Conservation (phyloP, 176 grass and related monocot species). For the Carex myosuroides region DNA sequence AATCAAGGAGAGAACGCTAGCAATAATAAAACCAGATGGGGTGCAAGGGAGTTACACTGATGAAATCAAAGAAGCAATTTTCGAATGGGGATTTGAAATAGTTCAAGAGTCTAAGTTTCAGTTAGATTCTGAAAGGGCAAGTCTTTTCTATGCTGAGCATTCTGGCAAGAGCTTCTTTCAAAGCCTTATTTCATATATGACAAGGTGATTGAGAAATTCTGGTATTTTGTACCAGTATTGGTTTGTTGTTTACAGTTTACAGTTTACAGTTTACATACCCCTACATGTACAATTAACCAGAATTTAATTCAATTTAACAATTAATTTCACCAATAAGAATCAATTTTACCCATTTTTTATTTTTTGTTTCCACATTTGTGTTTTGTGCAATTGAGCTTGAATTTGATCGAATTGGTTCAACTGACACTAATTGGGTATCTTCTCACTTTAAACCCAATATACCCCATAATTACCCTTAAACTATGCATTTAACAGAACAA, state of each 20-base stretch:
- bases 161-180: constrained; percentile 67
- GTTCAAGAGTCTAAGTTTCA: constrained; percentile 33
- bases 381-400: neutral
- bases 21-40: constrained; percentile 87
- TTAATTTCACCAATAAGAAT: neutral
- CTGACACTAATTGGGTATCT: neutral
- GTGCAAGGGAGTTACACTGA: constrained; percentile 46
- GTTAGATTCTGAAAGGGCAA: constrained; percentile 46
- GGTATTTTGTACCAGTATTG: neutral
- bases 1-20: constrained; percentile 55
- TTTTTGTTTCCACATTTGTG: no score
- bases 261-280: neutral
- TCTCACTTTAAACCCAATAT: neutral
- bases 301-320: neutral
- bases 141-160: constrained; percentile 76
- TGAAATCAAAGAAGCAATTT: constrained; percentile 52
- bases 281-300: neutral
- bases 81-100: constrained; percentile 61
- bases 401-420: neutral
- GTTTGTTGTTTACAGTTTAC: neutral
- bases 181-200: constrained; percentile 70
- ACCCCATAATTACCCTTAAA: no score
- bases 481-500: no score
- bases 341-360: neutral
- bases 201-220: constrained; percentile 40